Conservation (phyloP, 108 stramenopile species). For the Cyclostephanos invisitatus region DNA sequence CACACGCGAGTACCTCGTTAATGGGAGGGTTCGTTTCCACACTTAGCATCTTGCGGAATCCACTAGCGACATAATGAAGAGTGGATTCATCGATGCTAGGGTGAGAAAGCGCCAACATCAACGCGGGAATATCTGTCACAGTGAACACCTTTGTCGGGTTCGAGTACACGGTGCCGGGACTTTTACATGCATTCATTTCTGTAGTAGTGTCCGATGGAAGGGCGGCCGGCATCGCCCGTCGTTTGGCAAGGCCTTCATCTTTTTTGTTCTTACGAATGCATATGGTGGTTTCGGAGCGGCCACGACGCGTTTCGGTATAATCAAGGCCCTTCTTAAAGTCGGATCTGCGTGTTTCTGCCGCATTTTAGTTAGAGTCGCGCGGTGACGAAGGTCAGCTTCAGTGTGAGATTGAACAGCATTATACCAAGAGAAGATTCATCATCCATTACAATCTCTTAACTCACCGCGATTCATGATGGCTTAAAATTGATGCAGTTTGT, state of each 20-base stretch:
- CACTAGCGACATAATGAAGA: slow-evolving; percentile 55
- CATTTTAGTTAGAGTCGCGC: not conserved
- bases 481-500: not conserved
- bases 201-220: slow-evolving; percentile 4
- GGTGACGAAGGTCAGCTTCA: not conserved
- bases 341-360: slow-evolving; percentile 24
- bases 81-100: slow-evolving; percentile 38
- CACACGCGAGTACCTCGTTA: slow-evolving; percentile 67
- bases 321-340: slow-evolving; percentile 50
- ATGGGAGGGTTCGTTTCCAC: slow-evolving; percentile 87
- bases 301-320: slow-evolving; percentile 50
- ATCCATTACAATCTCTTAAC: not conserved
- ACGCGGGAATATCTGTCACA: slow-evolving; percentile 54
- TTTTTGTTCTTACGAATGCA: slow-evolving; percentile 78
- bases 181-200: not conserved
- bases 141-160: slow-evolving; percentile 29
- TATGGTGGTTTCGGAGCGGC: slow-evolving; percentile 74
- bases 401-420: not conserved
- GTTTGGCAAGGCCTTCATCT: slow-evolving; percentile 68
- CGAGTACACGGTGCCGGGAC: not conserved
- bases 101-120: slow-evolving; percentile 33
- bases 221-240: slow-evolving; percentile 41
- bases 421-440: not conserved
- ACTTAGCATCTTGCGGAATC: slow-evolving; percentile 84
- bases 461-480: slow-evolving; percentile 13